A percentile compares a stretch with the other conserved stretches of the same genome.
Evolutionary conservation across 441 rosid genomes (phyloP).

Genomic region (Pelargonium fulgidum): DNA sequence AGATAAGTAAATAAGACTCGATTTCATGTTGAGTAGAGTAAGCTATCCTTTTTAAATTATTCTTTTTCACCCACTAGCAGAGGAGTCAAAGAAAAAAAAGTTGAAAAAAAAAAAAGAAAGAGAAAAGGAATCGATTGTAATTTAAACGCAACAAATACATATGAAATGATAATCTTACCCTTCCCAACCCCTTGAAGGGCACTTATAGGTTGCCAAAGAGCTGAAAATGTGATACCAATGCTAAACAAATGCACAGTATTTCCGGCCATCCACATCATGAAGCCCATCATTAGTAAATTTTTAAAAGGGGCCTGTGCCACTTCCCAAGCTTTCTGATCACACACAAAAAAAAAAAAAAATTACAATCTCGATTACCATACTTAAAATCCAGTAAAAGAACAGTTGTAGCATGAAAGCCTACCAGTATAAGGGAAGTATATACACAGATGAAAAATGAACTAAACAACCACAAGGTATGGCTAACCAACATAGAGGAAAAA

Average conservation of each 20-base stretch:
- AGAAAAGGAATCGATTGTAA: slow-evolving; percentile 7
- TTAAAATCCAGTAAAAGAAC: neutral
- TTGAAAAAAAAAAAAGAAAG: too few species aligned
- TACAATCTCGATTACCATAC: slow-evolving; percentile 12
- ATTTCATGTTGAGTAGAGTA: too few species aligned
- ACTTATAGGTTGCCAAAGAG: slow-evolving; percentile 95
- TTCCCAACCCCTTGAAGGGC: slow-evolving; percentile 95
- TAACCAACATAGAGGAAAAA: too few species aligned
- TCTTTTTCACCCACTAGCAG: neutral
- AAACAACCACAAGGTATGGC: too few species aligned
- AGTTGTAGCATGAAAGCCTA: neutral
- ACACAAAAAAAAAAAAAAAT: slow-evolving; percentile 13
- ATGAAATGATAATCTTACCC: slow-evolving; percentile 42
- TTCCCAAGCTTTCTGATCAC: slow-evolving; percentile 98
- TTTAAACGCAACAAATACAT: neutral
- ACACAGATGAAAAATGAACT: too few species aligned
- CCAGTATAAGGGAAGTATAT: neutral
- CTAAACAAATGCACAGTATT: slow-evolving; percentile 95
- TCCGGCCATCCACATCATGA: slow-evolving; percentile 99
- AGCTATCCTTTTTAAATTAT: too few species aligned
- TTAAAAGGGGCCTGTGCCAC: slow-evolving; percentile 96
- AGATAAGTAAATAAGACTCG: too few species aligned
- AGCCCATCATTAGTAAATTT: slow-evolving; percentile 98
- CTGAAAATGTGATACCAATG: slow-evolving; percentile 95
- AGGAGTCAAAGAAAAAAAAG: neutral